Base-by-base conservation (phyloP, 768 basidiomycete species). In the Termitomyces sp. region DNA sequence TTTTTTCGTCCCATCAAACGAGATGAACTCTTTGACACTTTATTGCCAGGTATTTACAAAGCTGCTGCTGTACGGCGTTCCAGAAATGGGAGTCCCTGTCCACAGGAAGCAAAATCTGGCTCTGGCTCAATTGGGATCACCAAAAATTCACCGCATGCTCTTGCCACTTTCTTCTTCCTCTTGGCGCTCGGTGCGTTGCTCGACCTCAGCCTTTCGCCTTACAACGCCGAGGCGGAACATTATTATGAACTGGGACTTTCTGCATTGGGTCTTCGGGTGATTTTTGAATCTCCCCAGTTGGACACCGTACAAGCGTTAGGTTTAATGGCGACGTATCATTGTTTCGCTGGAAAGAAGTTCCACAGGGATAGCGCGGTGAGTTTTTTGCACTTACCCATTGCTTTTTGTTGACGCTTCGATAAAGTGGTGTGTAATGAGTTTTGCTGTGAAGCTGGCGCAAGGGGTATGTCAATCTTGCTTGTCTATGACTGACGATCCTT, bases 151-250 rank as follows among this genome's bases (percentile, higher is more conserved):
- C 72, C 80, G 1, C 88, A 85, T 66, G 73, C 75, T 9, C 74
- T 87, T 26, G 79, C 83, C 0, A 75, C 78, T 35, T 58, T 83
- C 28, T 87, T 75, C 68, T 84, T 86, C 67, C 62, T 85, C 22
- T 77, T 87, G 45, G 82, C 85, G 1, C 75, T 87, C 10, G 85
- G 85, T 1, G 82, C 81, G 7, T 70, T 86, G n/a, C 70, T 86
- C 41, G 85, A 87, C 59, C 66, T 83, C 26, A 70, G 72, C 28
- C 70, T 78, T 5, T 61, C 72, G 3, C 76, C 84, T 0, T 86
- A 81, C 58, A 83, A 78, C 26, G 66, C 81, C 13, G 83, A 86
- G 55, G 84, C 85, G 0, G 83, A 86, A 64, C 75, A 76, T 55
- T 87, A 79, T 61, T 83, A 86, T 60, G 77, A 80, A 44, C 63